Conservation (phyloP, 768 basidiomycete genomes). For the Floccularia luteovirens region DNA sequence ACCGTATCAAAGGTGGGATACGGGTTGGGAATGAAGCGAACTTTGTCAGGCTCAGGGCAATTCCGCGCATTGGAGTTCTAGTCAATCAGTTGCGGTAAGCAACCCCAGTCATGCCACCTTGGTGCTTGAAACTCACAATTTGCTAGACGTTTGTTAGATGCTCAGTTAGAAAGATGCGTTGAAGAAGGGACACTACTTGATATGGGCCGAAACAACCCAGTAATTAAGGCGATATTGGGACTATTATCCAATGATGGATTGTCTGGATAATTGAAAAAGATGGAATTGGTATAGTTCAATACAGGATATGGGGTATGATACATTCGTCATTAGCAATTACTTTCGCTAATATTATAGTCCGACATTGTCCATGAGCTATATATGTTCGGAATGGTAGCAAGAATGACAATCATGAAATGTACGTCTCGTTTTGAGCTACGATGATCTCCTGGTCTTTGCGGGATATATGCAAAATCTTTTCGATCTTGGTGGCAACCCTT, state of each 20-base stretch:
- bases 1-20: slow-evolving; percentile 77
- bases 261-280: slow-evolving; percentile 11
- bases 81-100: slow-evolving; percentile 81
- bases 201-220: slow-evolving; percentile 41
- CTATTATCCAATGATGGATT: slow-evolving; percentile 22
- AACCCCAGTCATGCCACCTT: slow-evolving; percentile 6
- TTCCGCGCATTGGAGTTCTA: slow-evolving; percentile 87
- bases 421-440: too few relatives aligned
- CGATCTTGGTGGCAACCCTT: too few relatives aligned
- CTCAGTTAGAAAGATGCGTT: slow-evolving; percentile 55
- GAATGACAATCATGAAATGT: too few relatives aligned
- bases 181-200: slow-evolving; percentile 50
- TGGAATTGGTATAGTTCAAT: neutral
- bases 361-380: neutral
- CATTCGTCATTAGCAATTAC: neutral
- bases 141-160: slow-evolving; percentile 59
- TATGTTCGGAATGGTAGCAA: too few relatives aligned
- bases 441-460: too few relatives aligned
- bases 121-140: neutral
- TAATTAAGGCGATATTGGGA: slow-evolving; percentile 33
- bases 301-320: neutral
- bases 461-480: too few relatives aligned
- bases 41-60: slow-evolving; percentile 61
- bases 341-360: neutral
- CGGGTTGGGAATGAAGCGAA: slow-evolving; percentile 48